Evolutionary conservation across 2,329 filamentous ascomycete species (phyloP).

Genomic region (Fusarium sp.): DNA sequence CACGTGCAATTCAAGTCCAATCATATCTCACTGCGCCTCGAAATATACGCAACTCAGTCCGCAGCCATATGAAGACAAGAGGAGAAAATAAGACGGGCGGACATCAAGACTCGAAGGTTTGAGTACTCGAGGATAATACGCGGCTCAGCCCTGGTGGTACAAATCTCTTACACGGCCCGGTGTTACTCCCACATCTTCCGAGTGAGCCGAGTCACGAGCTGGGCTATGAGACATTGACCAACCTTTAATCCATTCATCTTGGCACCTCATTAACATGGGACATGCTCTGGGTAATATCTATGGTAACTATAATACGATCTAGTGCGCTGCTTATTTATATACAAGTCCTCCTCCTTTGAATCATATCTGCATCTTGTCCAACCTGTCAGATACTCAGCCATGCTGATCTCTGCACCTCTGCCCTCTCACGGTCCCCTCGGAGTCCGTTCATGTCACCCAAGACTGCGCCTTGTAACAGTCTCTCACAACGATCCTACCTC

Average conservation of each 20-base stretch:
- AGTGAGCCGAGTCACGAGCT: not conserved
- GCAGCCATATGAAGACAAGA: not conserved
- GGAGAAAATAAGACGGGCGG: not conserved
- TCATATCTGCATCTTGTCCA: not conserved
- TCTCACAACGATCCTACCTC: not conserved
- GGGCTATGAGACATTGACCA: constrained; percentile 2
- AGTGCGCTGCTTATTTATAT: not conserved
- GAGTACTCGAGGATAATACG: not conserved
- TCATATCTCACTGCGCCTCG: constrained; percentile 33
- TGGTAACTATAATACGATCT: not conserved
- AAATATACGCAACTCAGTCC: constrained; percentile 26
- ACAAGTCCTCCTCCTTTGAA: not conserved
- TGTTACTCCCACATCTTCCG: constrained; percentile 5
- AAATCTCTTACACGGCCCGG: not conserved
- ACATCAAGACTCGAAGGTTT: too few species aligned
- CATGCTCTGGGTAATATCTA: not conserved
- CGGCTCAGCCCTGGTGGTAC: constrained; percentile 5
- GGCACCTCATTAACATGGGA: not conserved
- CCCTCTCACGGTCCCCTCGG: not conserved
- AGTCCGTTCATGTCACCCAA: constrained; percentile 10
- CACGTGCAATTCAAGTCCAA: constrained; percentile 26
- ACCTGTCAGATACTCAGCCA: not conserved
- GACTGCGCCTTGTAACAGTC: constrained; percentile 16
- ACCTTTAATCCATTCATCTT: not conserved
- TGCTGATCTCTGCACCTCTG: not conserved